Evolutionary conservation across 768 basidiomycete species (phyloP), one percentile per base, ranked within the genome.

Genomic region (Psilocybe cubensis): DNA sequence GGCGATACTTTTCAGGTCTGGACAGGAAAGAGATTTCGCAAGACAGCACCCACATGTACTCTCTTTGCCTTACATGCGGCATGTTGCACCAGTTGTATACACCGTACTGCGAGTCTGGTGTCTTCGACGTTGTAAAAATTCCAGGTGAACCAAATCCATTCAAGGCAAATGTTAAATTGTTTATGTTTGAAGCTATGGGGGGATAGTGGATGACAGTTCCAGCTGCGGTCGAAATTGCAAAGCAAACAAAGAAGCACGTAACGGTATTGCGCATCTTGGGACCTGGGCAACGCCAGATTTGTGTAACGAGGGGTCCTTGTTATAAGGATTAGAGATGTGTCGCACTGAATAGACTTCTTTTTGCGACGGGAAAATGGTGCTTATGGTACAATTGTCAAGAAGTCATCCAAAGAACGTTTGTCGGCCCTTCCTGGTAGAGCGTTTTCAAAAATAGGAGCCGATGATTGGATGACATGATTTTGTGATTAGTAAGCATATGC

Each of bases 81-180:
- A 83, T 82, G 58, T 81, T 82, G 49, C 82, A 82, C 80, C 80
- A 81, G 57, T 81, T 81, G 55, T 80, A 82, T 18, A 65, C 67
- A 0, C 80, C 81, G 70, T 82, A 82, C 8, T 60, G 59, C 2
- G 69, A 52, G 33, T 76, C 63, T 1, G 79, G 75, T 7, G 74
- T 76, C 6, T 53, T 61, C 0, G 80, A 81, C 0, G 76, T 79
- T 56, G 68, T 73, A 64, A 73, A 81, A 2, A 81, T 79, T 4
- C 81, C 81, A 20, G 79, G 77, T n/a, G 77, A 70, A 9, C 77
- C 79, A 9, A 71, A 68, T 7, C 79, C 79, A 58, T 69, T 69
- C 21, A 82, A 52, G 2, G 63, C 77, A 58, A 74, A 78, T 0
- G 78, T 76, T 4, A 79, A 59, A 55, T 81, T 80, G 64, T 81